Evolutionary conservation across 805 yeast genomes (phyloP), one percentile per base, ranked within the genome.

Genomic region (Kluyveromyces starmeri): DNA sequence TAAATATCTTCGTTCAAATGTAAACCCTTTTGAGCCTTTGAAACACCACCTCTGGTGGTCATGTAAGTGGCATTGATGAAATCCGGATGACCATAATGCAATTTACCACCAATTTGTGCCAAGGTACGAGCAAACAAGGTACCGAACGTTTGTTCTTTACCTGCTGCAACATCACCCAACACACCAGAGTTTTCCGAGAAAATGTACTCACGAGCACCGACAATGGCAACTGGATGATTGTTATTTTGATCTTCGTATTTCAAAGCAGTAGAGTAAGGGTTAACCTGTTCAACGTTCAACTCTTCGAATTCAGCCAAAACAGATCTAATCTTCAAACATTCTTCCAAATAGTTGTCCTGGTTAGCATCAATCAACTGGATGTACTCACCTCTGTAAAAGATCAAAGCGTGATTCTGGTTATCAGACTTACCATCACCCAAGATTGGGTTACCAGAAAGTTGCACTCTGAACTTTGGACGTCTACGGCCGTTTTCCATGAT

Each of bases 31-130:
- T 82, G 94, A 38, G 92, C 89, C 54, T 82, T 82, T 9, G 92
- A 81, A 35, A 82, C 76, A 64, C 94, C 94, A 60, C 94, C 89
- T 68, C 94, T 73, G 9, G 94, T 82, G 28, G 77, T 76, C 89
- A 82, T 82, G 52, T 66, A 82, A 34, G 77, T 68, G 31, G 78
- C 70, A 50, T 82, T 81, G 51, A 82, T 61, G 63, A 82, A 82
- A 71, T 82, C 94, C 35, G 94, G 94, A 61, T 82, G 92, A 58
- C 94, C 94, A 63, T 82, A 82, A 67, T 82, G 92, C 52, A 82
- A 68, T 51, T 82, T 82, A 55, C 88, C 92, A 54, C 92, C 92
- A 55, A 82, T 72, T 64, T 79, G 85, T 42, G 89, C 79, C 50
- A 82, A 65, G 16, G 92, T 82, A 68, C 94, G 72, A 9, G 92